Evolutionary conservation across 1,139 yeast genomes (phyloP).

Genomic region (Protomyces pachydermus): DNA sequence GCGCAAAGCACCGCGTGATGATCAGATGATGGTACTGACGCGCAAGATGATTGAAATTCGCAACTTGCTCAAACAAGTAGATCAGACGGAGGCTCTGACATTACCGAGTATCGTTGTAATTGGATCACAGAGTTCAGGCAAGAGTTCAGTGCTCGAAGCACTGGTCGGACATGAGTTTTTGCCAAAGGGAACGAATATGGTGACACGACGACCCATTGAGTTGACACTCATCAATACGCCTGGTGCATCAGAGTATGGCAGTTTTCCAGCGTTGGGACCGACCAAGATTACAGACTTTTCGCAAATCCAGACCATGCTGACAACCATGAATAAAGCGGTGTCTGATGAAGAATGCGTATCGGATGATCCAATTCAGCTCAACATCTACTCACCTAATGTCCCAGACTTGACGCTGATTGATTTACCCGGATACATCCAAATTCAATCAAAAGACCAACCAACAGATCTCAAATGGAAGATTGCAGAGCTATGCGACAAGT

Average conservation of each 20-base stretch:
- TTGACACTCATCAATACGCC: slow-evolving; percentile 86
- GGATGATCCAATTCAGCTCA: slow-evolving; percentile 84
- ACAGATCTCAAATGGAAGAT: slow-evolving; percentile 72
- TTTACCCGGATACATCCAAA: slow-evolving; percentile 94
- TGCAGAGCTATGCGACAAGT: slow-evolving; percentile 71
- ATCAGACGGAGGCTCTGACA: slow-evolving; percentile 58
- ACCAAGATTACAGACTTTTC: slow-evolving; percentile 77
- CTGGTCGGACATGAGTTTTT: slow-evolving; percentile 91
- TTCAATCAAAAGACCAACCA: slow-evolving; percentile 96
- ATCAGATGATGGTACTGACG: slow-evolving; percentile 34
- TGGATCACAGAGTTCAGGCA: slow-evolving; percentile 97
- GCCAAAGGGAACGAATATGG: slow-evolving; percentile 95
- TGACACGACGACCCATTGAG: slow-evolving; percentile 90
- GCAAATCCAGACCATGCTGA: slow-evolving; percentile 77
- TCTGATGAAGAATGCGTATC: slow-evolving; percentile 80
- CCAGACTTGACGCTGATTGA: slow-evolving; percentile 94
- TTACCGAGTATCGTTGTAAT: slow-evolving; percentile 93
- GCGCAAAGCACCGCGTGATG: slow-evolving; percentile 39
- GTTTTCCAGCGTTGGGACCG: slow-evolving; percentile 83
- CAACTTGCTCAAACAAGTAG: slow-evolving; percentile 67
- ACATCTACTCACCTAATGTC: slow-evolving; percentile 83
- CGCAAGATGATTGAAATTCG: slow-evolving; percentile 82
- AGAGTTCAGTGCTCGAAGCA: slow-evolving; percentile 86
- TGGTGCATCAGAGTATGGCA: slow-evolving; percentile 76
- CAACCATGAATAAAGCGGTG: slow-evolving; percentile 87